Evolutionary conservation across 2,329 filamentous ascomycete genomes (phyloP).

Genomic region (Talaromyces sp.): DNA sequence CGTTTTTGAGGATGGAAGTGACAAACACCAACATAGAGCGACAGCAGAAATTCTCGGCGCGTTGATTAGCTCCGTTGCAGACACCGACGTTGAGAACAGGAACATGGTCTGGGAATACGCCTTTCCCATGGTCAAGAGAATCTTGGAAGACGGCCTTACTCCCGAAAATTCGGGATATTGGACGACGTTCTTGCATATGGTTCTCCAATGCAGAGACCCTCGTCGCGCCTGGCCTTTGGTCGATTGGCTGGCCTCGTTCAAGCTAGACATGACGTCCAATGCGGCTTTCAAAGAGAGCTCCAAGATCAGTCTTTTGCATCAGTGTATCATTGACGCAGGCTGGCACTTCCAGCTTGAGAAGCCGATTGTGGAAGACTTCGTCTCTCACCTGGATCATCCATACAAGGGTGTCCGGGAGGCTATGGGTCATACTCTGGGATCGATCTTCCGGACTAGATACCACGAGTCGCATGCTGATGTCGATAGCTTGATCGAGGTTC

Average conservation of each 20-base stretch:
- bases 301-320: slow-evolving; percentile 86
- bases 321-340: slow-evolving; percentile 78
- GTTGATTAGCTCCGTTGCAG: slow-evolving; percentile 73
- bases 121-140: slow-evolving; percentile 77
- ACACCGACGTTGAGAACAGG: slow-evolving; percentile 69
- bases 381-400: slow-evolving; percentile 88
- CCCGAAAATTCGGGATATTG: slow-evolving; percentile 94
- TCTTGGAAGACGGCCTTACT: slow-evolving; percentile 87
- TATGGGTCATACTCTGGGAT: slow-evolving; percentile 83
- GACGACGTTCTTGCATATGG: slow-evolving; percentile 87
- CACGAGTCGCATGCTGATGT: slow-evolving; percentile 90
- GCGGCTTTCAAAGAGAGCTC: slow-evolving; percentile 98
- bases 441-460: slow-evolving; percentile 86
- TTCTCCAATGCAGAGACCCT: slow-evolving; percentile 84
- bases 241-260: slow-evolving; percentile 76
- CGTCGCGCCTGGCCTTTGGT: slow-evolving; percentile 81
- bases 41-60: slow-evolving; percentile 91
- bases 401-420: slow-evolving; percentile 97
- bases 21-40: slow-evolving; percentile 96
- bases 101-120: slow-evolving; percentile 82
- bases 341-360: slow-evolving; percentile 95
- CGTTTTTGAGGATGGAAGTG: slow-evolving; percentile 86
- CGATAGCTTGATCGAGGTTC: slow-evolving; percentile 66
- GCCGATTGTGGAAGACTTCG: slow-evolving; percentile 83
- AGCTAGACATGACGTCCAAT: slow-evolving; percentile 89